Evolutionary conservation across 2,329 filamentous ascomycete genomes (phyloP).

Genomic region (Ophiocordyceps camponoti-saundersi): DNA sequence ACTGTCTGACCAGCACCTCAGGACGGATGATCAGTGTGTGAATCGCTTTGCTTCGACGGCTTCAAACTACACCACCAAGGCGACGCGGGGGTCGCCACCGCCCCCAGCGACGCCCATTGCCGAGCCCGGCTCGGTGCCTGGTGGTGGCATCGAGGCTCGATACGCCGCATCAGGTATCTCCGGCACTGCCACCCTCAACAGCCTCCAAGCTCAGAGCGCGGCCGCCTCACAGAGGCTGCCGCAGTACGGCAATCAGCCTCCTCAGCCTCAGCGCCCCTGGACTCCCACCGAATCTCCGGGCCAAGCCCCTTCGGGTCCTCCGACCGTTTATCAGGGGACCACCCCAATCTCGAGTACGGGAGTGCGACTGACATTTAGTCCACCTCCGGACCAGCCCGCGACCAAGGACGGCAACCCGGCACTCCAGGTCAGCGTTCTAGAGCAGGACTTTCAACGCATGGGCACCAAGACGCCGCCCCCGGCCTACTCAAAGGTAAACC

Average conservation of each 20-base stretch:
- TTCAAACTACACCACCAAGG: slow-evolving; percentile 83
- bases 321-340: slow-evolving; percentile 78
- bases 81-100: slow-evolving; percentile 81
- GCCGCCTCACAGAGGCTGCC: slow-evolving; percentile 68
- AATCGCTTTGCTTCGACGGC: slow-evolving; percentile 63
- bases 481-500: slow-evolving; percentile 73
- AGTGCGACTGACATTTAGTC: slow-evolving; percentile 23
- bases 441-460: slow-evolving; percentile 74
- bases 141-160: slow-evolving; percentile 73
- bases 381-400: slow-evolving; percentile 20
- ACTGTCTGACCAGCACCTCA: slow-evolving; percentile 6
- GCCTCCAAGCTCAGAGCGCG: slow-evolving; percentile 51
- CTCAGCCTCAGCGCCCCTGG: slow-evolving; percentile 49
- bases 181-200: slow-evolving; percentile 66
- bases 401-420: slow-evolving; percentile 14
- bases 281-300: slow-evolving; percentile 86
- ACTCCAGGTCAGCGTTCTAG: slow-evolving; percentile 53
- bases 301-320: slow-evolving; percentile 72
- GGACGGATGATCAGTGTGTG: slow-evolving; percentile 29
- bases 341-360: slow-evolving; percentile 45
- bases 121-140: slow-evolving; percentile 51
- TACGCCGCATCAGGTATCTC: slow-evolving; percentile 87
- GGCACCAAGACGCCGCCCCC: slow-evolving; percentile 75
- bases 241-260: slow-evolving; percentile 45
- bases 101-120: slow-evolving; percentile 83